Conservation (phyloP, 2,329 filamentous ascomycete genomes). For the Penicillium griseofulvum region DNA sequence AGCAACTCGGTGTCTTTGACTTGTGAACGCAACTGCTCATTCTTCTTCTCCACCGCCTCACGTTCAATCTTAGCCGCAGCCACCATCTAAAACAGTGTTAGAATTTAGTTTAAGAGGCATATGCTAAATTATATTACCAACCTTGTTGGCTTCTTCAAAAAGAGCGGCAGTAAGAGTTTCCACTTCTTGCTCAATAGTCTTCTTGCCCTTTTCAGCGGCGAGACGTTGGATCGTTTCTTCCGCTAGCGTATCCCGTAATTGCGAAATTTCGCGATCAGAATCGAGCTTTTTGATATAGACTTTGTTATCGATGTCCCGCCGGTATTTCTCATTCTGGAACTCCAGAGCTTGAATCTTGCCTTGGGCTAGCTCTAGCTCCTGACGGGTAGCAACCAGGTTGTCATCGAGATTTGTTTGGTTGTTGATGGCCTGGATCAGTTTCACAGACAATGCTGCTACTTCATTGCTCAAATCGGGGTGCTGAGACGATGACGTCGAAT, state of each 20-base stretch:
- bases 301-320: slow-evolving; percentile 67
- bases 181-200: slow-evolving; percentile 85
- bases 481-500: slow-evolving; percentile 37
- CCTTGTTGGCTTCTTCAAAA: slow-evolving; percentile 96
- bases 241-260: slow-evolving; percentile 57
- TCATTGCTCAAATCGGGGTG: slow-evolving; percentile 68
- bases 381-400: slow-evolving; percentile 73
- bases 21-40: slow-evolving; percentile 82
- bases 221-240: slow-evolving; percentile 66
- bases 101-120: background rate
- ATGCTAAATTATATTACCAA: slow-evolving; percentile 33
- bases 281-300: slow-evolving; percentile 72
- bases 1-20: slow-evolving; percentile 82
- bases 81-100: slow-evolving; percentile 66
- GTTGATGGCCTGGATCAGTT: slow-evolving; percentile 96
- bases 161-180: slow-evolving; percentile 86
- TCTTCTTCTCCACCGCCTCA: slow-evolving; percentile 76
- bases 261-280: slow-evolving; percentile 68
- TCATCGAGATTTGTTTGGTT: slow-evolving; percentile 92
- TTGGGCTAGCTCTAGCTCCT: slow-evolving; percentile 74
- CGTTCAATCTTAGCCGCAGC: slow-evolving; percentile 82
- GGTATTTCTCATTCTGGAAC: slow-evolving; percentile 64
- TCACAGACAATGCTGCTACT: slow-evolving; percentile 86
- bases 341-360: slow-evolving; percentile 69
- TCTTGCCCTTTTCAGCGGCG: slow-evolving; percentile 73